Evolutionary conservation across 116 monocot genomes (phyloP).

Genomic region (Trichopus zeylanicus): DNA sequence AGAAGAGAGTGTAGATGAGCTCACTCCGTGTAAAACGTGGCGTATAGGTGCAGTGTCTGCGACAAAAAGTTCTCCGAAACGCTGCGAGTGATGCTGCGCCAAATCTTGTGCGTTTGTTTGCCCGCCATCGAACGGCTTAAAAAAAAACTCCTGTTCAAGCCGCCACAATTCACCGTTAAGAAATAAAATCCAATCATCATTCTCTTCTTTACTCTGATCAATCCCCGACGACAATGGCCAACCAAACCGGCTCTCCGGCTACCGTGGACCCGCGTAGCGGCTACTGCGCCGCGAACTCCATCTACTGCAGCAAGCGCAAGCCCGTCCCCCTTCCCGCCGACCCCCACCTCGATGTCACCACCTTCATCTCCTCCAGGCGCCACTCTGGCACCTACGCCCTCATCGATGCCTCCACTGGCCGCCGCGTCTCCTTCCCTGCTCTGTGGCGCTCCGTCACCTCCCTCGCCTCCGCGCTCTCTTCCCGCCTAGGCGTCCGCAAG

Average conservation of each 20-base stretch:
- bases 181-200: no score
- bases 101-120: no score
- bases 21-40: no score
- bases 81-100: no score
- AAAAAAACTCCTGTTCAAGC: no score
- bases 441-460: conserved; percentile 19
- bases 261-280: conserved; percentile 39
- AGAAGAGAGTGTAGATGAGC: no score
- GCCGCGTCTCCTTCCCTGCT: conserved; percentile 10
- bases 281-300: conserved; percentile 27
- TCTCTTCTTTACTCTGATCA: no score
- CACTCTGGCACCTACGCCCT: conserved; percentile 12
- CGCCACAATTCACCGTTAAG: no score
- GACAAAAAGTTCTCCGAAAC: no score
- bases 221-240: background rate
- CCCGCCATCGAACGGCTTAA: no score
- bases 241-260: background rate
- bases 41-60: no score
- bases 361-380: conserved; percentile 12
- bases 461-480: conserved; percentile 27
- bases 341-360: conserved; percentile 21
- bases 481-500: conserved; percentile 37
- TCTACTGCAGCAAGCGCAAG: conserved; percentile 47
- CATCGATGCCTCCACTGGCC: conserved; percentile 16
- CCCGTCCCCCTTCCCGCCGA: conserved; percentile 29